Base-by-base conservation (phyloP, 176 grass and related monocot genomes). In the Cenchrus fungigraminus region DNA sequence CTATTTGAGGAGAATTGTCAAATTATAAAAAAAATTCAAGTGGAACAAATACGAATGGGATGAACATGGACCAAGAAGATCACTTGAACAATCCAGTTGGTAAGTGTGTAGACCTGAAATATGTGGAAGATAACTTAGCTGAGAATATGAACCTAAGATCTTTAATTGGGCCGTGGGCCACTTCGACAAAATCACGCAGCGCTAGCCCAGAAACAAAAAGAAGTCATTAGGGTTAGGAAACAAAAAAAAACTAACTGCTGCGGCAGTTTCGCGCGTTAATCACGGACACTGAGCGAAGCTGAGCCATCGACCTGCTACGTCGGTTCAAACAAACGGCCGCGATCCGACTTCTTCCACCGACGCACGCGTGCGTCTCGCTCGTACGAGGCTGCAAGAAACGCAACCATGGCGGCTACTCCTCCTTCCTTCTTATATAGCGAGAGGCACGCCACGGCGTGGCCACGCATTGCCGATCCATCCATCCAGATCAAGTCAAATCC, bases 281-380 rank as follows among this genome's bases (percentile, higher is more conserved):
- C 9, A 47, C 11, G 43, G 43, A 6, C 42, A 12, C 68, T 1
- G 66, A 71, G 9, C 43, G 6, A 28, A 73, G 50, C 45, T 50
- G 45, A 72, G 45, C 69, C 69, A 8, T 72, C 20, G 2, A 29
- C 6, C 11, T 51, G n/a, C 45, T 29, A 73, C 12, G 70, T 50
- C 45, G 70, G 70, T 73, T 51, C 70, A 73, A 73, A 14, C 70
- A 51, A 51, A 51, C 45, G 46, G 70, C n/a, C n/a, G 0, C n/a
- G 10, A 73, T 73, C 4, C 1, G 28, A 73, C 5, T 29, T 15
- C n/a, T 29, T 14, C 28, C 62, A 32, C 62, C 61, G 29, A 34
- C 12, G 10, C 9, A 65, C 62, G 28, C 22, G 7, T 11, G 20
- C 2, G 58, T 40, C 9, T 61, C 58, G 20, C 1, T 61, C n/a